These are phyloP conservation scores for Angomonas ambiguus DNA, from an alignment of 208 protist genomes.

Conservation along the genomic window DNA sequence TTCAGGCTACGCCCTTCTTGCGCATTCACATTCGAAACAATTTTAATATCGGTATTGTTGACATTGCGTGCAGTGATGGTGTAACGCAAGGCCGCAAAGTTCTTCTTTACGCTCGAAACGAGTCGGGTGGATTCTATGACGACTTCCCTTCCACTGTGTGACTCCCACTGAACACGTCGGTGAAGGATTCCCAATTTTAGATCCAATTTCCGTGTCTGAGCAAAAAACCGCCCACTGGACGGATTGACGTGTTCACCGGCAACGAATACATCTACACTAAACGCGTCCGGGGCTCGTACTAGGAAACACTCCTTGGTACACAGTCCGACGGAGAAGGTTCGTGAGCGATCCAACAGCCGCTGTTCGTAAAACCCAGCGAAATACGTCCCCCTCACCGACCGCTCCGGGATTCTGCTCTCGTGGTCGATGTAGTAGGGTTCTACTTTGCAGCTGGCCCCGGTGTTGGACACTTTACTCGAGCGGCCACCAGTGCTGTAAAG, in stretches of 20 bases:
- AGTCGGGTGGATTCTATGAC: conserved; percentile 75
- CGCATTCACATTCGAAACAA: conserved; percentile 65
- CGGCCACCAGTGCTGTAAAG: background rate
- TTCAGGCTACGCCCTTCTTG: conserved; percentile 9
- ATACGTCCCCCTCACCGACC: conserved; percentile 20
- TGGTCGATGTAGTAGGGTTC: background rate
- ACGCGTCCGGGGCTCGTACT: conserved; percentile 71
- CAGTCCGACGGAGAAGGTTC: conserved; percentile 28
- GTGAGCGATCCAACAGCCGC: conserved; percentile 26
- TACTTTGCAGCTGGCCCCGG: conserved; percentile 2
- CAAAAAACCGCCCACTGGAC: conserved; percentile 43
- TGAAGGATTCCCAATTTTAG: conserved; percentile 69
- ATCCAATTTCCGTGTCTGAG: conserved; percentile 62
- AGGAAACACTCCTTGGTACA: conserved; percentile 58
- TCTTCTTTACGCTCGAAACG: conserved; percentile 52
- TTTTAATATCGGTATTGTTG: conserved; percentile 78
- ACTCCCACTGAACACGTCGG: conserved; percentile 73
- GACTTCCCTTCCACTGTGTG: conserved; percentile 58
- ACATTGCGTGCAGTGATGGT: conserved; percentile 75
- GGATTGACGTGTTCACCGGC: conserved; percentile 75
- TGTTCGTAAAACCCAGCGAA: conserved; percentile 76
- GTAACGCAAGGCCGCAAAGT: conserved; percentile 65
- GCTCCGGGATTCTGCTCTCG: conserved; percentile 18
- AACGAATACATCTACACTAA: conserved; percentile 81
- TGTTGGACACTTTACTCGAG: conserved; percentile 3